These are phyloP conservation scores for Aspergillus niger DNA, from an alignment of 2,329 filamentous ascomycete species.

Conservation along the genomic window DNA sequence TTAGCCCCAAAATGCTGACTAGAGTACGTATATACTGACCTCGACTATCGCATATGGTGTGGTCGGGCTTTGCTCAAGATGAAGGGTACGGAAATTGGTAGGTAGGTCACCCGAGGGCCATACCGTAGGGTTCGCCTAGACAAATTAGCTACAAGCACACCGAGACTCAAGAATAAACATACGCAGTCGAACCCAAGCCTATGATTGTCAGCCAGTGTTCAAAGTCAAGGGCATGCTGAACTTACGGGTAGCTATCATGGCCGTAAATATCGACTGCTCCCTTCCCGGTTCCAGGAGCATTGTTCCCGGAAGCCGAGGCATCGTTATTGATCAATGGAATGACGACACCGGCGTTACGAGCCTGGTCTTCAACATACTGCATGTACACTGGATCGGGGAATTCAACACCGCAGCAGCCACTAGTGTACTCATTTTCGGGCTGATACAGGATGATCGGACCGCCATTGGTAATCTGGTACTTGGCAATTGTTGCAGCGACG, in stretches of 20 bases:
- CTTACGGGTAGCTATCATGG: slow-evolving; percentile 63
- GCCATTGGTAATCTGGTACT: slow-evolving; percentile 78
- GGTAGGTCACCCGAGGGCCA: slow-evolving; percentile 64
- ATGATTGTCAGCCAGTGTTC: slow-evolving; percentile 7
- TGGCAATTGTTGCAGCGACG: slow-evolving; percentile 67
- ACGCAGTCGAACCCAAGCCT: slow-evolving; percentile 46
- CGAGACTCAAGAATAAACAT: slow-evolving; percentile 12
- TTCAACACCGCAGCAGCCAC: slow-evolving; percentile 48
- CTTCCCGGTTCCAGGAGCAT: slow-evolving; percentile 63
- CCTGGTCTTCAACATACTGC: slow-evolving; percentile 69
- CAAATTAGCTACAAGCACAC: slow-evolving; percentile 12
- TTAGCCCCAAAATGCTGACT: slow-evolving; percentile 5
- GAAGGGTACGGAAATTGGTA: slow-evolving; percentile 56
- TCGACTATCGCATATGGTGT: slow-evolving; percentile 68
- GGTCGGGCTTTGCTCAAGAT: slow-evolving; percentile 62
- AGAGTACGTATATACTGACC: slow-evolving; percentile 28
- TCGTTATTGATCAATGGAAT: slow-evolving; percentile 78
- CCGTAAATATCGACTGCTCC: slow-evolving; percentile 66
- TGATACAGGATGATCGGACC: slow-evolving; percentile 78
- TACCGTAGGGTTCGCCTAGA: slow-evolving; percentile 55
- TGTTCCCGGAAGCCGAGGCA: slow-evolving; percentile 60
- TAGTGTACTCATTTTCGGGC: slow-evolving; percentile 78
- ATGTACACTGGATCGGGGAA: slow-evolving; percentile 72
- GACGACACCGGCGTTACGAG: slow-evolving; percentile 67
- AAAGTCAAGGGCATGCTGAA: slow-evolving; percentile 1